A percentile compares a stretch with the other conserved stretches of the same genome.
Conservation (phyloP, 768 basidiomycete genomes). For the Hebeloma cylindrosporum region DNA sequence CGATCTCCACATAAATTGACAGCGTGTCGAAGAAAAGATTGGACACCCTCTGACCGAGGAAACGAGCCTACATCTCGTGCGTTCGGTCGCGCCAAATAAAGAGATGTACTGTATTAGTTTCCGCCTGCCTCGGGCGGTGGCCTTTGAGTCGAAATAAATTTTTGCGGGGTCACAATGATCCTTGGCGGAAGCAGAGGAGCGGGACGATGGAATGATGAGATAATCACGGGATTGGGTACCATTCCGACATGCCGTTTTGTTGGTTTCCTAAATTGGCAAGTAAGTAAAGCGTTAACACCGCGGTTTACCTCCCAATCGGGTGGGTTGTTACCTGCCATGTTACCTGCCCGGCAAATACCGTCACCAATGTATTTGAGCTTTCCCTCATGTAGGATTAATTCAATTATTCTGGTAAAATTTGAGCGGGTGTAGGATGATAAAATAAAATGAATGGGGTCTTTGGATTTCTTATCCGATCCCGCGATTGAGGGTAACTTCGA, state of each 20-base stretch:
- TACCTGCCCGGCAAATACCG: too few species aligned
- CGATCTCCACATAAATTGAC: conserved; percentile 19
- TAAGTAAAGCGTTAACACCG: too few species aligned
- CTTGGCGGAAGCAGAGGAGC: conserved; percentile 5
- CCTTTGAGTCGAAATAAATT: conserved; percentile 21
- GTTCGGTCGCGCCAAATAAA: conserved; percentile 93
- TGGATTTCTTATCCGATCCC: too few species aligned
- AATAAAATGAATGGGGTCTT: too few species aligned
- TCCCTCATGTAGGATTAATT: too few species aligned
- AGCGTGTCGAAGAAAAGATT: conserved; percentile 75
- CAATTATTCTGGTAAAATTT: too few species aligned
- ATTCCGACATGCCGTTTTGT: conserved; percentile 14
- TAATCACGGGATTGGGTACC: conserved; percentile 2
- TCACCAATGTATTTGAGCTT: too few species aligned
- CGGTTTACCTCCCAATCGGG: conserved; percentile 21
- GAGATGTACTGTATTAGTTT: conserved; percentile 98
- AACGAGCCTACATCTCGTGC: conserved; percentile 68
- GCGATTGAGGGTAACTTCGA: too few species aligned
- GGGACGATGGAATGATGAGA: conserved; percentile 15
- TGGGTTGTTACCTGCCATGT: conserved; percentile 12
- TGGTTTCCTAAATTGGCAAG: too few species aligned
- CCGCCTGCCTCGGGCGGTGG: conserved; percentile 42
- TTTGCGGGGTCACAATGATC: background rate
- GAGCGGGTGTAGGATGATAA: too few species aligned
- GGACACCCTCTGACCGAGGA: conserved; percentile 52